phyloP scores from a whole-genome alignment of 371 early-diverging fungal species.

The Mortierella sp. region DNA sequence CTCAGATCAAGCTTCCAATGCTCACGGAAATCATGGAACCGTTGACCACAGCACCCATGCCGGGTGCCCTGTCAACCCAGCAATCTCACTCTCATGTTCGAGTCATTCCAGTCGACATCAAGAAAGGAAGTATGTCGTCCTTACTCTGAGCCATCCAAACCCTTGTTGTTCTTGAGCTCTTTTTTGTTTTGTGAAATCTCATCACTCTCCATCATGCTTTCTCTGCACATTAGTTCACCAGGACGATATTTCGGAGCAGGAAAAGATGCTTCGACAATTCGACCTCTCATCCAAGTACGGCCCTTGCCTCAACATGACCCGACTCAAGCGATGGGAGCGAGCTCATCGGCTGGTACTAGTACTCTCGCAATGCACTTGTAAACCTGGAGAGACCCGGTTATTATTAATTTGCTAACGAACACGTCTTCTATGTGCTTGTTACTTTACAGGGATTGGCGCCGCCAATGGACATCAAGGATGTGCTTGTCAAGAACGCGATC shows the following conservation, averaged over 20 bases:
- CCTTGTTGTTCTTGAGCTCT: background rate
- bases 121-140: background rate
- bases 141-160: background rate
- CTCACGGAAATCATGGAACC: background rate
- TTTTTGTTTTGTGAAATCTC: background rate
- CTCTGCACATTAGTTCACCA: constrained; percentile 55
- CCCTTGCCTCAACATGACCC: constrained; percentile 59
- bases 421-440: background rate
- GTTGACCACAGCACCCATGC: background rate
- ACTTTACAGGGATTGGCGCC: constrained; percentile 57
- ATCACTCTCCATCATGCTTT: background rate
- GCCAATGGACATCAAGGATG: constrained; percentile 58
- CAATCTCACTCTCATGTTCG: background rate
- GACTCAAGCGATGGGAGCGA: constrained; percentile 64
- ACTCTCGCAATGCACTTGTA: background rate
- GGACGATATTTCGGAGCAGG: constrained; percentile 37
- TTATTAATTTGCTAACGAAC: background rate
- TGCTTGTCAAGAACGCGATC: constrained; percentile 16
- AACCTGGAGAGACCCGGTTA: no score
- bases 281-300: constrained; percentile 61
- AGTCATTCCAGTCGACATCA: background rate
- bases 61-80: background rate
- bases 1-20: background rate
- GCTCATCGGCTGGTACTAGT: constrained; percentile 41
- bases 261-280: constrained; percentile 61